A percentile compares a stretch with the other conserved stretches of the same genome.
These are phyloP conservation scores for Camelina laxa DNA, from an alignment of 345 rosid species.

Conservation along the genomic window DNA sequence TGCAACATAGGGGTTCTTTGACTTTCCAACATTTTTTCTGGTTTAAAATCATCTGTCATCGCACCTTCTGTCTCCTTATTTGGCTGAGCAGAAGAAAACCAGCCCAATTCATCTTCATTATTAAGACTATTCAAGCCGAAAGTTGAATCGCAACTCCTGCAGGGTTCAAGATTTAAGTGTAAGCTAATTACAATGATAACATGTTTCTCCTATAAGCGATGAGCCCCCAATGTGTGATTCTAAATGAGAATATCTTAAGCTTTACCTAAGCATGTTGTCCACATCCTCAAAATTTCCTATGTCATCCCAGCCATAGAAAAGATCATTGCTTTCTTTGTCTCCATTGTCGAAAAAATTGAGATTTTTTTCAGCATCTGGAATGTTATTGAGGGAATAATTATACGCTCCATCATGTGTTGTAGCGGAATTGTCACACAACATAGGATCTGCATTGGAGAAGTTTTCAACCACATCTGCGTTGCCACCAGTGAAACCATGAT, in stretches of 20 bases:
- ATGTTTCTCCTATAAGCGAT: conserved; percentile 7
- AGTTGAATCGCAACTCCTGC: conserved; percentile 84
- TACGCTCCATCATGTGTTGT: conserved; percentile 48
- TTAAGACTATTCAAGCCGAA: conserved; percentile 70
- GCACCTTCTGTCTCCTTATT: conserved; percentile 59
- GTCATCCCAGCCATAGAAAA: conserved; percentile 83
- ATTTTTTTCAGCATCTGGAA: conserved; percentile 55
- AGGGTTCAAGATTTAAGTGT: conserved; percentile 36
- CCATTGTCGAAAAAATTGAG: conserved; percentile 64
- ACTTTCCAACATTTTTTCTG: conserved; percentile 48
- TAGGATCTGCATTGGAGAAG: conserved; percentile 50
- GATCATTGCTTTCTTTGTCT: conserved; percentile 66
- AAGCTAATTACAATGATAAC: conserved; percentile 17
- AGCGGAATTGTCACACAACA: conserved; percentile 50
- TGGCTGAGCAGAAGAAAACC: conserved; percentile 69
- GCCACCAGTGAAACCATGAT: conserved; percentile 50
- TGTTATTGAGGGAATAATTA: conserved; percentile 57
- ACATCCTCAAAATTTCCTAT: conserved; percentile 91
- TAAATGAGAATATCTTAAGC: conserved; percentile 1
- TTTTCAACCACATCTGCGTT: conserved; percentile 41
- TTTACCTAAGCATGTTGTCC: conserved; percentile 87
- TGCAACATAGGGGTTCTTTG: conserved; percentile 48
- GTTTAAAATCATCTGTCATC: conserved; percentile 52
- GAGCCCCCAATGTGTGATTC: conserved; percentile 4
- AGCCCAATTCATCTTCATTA: conserved; percentile 67